Evolutionary conservation across 345 rosid species (phyloP).

Genomic region (Syzygium oleosum): DNA sequence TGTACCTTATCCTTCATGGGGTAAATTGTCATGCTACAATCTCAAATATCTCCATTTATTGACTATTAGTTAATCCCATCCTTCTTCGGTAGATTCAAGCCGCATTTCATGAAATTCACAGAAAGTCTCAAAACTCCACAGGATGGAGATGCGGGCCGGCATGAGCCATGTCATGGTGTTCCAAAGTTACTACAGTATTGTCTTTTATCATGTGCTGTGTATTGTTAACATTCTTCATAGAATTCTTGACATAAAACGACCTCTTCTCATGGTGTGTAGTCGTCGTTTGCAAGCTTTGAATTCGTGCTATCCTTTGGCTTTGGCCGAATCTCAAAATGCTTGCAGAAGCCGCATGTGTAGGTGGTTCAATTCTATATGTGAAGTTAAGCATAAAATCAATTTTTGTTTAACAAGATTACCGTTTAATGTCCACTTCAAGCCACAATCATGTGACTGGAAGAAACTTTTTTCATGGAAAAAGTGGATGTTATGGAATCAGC

Average conservation of each 20-base stretch:
- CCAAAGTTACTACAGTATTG: rapidly evolving
- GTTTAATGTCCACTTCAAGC: too few relatives aligned
- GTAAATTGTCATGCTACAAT: not conserved
- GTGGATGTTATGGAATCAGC: too few relatives aligned
- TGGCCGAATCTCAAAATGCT: not conserved
- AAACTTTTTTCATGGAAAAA: too few relatives aligned
- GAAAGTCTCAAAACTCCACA: not conserved
- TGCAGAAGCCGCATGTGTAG: not conserved
- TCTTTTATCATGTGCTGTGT: not conserved
- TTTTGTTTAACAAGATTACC: not conserved
- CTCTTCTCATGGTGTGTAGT: not conserved
- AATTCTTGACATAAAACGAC: not conserved
- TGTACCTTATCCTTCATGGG: not conserved
- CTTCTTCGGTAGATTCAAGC: not conserved
- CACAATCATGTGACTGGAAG: too few relatives aligned
- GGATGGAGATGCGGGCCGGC: not conserved
- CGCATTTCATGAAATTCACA: too few relatives aligned
- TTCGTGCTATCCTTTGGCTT: not conserved
- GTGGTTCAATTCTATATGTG: not conserved
- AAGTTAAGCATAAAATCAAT: not conserved
- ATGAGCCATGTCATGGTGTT: not conserved
- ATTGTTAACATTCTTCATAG: not conserved
- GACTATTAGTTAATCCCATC: too few relatives aligned
- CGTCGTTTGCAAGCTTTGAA: not conserved
- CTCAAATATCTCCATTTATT: not conserved